A percentile compares a stretch with the other conserved stretches of the same genome.
Conservation (phyloP, 2,329 filamentous ascomycete species). For the Xylaria sp. region DNA sequence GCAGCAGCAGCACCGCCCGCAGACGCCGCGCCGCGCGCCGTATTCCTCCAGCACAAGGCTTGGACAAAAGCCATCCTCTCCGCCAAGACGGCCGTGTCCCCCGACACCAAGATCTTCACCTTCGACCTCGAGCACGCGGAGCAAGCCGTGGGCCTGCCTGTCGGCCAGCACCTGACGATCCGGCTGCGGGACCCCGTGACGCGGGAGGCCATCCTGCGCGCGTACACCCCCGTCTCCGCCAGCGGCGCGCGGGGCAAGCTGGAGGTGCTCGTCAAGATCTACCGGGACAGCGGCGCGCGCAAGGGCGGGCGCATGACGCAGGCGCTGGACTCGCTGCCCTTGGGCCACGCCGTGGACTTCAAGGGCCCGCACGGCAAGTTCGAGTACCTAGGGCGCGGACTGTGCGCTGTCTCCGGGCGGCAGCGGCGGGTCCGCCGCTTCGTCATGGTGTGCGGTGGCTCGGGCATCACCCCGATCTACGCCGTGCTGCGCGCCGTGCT, state of each 20-base stretch:
- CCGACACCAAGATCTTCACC: constrained; percentile 83
- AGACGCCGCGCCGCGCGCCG: constrained; percentile 58
- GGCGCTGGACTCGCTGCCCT: constrained; percentile 76
- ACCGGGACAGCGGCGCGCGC: constrained; percentile 67
- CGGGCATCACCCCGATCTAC: constrained; percentile 92
- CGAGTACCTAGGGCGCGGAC: constrained; percentile 79
- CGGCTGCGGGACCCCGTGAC: constrained; percentile 78
- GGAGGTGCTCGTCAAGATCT: constrained; percentile 85
- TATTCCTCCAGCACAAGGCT: constrained; percentile 76
- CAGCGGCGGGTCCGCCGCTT: constrained; percentile 72
- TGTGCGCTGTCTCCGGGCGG: constrained; percentile 67
- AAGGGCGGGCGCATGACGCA: constrained; percentile 84
- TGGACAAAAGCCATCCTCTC: constrained; percentile 81
- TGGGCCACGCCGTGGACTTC: constrained; percentile 81
- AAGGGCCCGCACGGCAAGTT: constrained; percentile 91
- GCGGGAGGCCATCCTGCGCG: constrained; percentile 79
- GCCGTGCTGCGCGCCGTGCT: constrained; percentile 83
- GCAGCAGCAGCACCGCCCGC: constrained; percentile 46
- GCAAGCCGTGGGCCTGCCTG: constrained; percentile 80
- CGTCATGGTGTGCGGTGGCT: constrained; percentile 88
- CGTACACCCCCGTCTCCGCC: constrained; percentile 86
- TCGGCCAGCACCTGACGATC: constrained; percentile 89
- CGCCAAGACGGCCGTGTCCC: constrained; percentile 75
- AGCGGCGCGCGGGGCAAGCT: constrained; percentile 69
- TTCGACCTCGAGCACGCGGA: constrained; percentile 78